A percentile compares a stretch with the other conserved stretches of the same genome.
Evolutionary conservation across 352 stramenopile species (phyloP).

Genomic region (Phytopythium oedochilum): DNA sequence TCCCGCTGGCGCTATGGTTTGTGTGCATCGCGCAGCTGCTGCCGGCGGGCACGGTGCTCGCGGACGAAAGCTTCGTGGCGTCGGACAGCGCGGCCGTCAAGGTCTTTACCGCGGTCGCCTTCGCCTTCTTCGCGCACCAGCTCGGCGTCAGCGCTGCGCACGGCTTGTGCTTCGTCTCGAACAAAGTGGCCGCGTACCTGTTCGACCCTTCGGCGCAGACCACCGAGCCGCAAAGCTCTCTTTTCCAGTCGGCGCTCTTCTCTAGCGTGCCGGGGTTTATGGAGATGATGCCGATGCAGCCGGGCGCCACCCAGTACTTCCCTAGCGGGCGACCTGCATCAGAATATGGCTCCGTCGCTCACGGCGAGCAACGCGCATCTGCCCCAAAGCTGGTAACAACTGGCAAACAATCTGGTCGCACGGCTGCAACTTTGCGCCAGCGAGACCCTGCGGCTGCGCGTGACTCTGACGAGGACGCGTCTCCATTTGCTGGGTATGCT

Average conservation of each 20-base stretch:
- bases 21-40: slow-evolving; percentile 38
- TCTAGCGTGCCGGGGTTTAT: neutral
- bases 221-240: slow-evolving; percentile 1
- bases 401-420: no score
- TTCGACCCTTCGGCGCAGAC: slow-evolving; percentile 16
- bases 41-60: slow-evolving; percentile 11
- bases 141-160: slow-evolving; percentile 36
- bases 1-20: slow-evolving; percentile 45
- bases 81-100: slow-evolving; percentile 10
- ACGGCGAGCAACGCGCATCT: neutral
- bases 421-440: neutral
- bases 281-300: slow-evolving; percentile 4
- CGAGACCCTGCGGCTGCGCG: neutral
- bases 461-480: neutral
- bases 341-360: neutral
- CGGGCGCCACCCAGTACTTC: neutral
- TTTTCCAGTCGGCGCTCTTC: slow-evolving; percentile 5
- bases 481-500: neutral
- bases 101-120: slow-evolving; percentile 41
- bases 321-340: neutral
- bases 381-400: neutral
- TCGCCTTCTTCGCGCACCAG: slow-evolving; percentile 63
- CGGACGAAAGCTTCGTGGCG: slow-evolving; percentile 11
- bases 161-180: slow-evolving; percentile 39
- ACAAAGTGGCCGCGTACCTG: slow-evolving; percentile 33